Evolutionary conservation across 495 filamentous ascomycete genomes (phyloP), one percentile per base, ranked within the genome.

Genomic region (Aspergillus coremiiformis): DNA sequence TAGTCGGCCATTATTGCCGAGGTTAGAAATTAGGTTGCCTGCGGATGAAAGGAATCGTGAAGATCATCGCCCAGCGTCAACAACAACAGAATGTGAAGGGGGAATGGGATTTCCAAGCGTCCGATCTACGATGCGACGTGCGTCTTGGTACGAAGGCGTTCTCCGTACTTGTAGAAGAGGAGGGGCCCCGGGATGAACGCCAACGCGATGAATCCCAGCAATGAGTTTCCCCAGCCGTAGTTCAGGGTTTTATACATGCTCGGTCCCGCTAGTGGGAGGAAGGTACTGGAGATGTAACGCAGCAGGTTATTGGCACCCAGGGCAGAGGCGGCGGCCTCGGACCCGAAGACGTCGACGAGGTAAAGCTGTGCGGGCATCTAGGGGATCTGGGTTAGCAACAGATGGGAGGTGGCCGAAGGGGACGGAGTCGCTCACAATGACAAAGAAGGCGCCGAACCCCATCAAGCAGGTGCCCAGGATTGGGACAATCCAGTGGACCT

Each of bases 401-500:
- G n/a, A n/a, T n/a, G n/a, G n/a, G n/a, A n/a, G n/a, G n/a, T n/a
- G n/a, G n/a, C n/a, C n/a, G n/a, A n/a, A n/a, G n/a, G n/a, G n/a
- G n/a, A n/a, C n/a, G n/a, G n/a, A n/a, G n/a, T n/a, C n/a, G n/a
- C n/a, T n/a, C n/a, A n/a, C n/a, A 48, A 66, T 56, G 9, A 67
- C 56, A 20, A 58, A 56, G 51, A 56, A 55, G 23, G 53, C 44
- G 0, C 66, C 67, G 47, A 70, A 55, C 9, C 69, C 67, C 11
- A 72, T 59, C 14, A 69, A 43, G 21, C 29, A 24, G 3, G 67
- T 67, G 14, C 67, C 67, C 19, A 71, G 39, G 27, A 71, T 70
- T 8, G 70, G 66, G 4, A 70, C 60, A 41, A 70, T 65, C 68
- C 68, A 73, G 51, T 71, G 66, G 0, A 56, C 50, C 7, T 57